Evolutionary conservation across 2,329 filamentous ascomycete genomes (phyloP).

Genomic region (Gaeumannomyces tritici): DNA sequence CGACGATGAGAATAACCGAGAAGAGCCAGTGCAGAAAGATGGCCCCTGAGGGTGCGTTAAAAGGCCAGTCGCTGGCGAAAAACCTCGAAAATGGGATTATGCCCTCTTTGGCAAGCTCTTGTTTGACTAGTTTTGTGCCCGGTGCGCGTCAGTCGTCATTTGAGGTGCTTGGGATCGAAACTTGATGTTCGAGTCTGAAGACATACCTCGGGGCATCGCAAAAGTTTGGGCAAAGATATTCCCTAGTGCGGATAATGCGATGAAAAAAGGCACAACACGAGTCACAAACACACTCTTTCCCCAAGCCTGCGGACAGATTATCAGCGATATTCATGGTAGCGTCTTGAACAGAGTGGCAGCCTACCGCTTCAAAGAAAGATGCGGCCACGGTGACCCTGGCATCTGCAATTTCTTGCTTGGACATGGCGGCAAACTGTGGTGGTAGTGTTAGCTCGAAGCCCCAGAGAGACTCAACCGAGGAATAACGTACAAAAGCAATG

Average conservation of each 20-base stretch:
- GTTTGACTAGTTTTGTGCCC: slow-evolving; percentile 15
- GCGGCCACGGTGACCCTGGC: slow-evolving; percentile 18
- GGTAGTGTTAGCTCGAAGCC: too few relatives aligned
- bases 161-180: too few relatives aligned
- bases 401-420: slow-evolving; percentile 15
- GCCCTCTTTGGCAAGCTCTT: slow-evolving; percentile 25
- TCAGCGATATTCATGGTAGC: background rate
- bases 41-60: slow-evolving; percentile 21
- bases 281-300: slow-evolving; percentile 16
- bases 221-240: slow-evolving; percentile 22
- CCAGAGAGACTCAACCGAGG: background rate
- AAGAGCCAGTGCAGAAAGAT: slow-evolving; percentile 25
- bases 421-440: slow-evolving; percentile 18
- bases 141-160: too few relatives aligned
- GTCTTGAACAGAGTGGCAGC: background rate
- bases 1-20: slow-evolving; percentile 19
- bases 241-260: slow-evolving; percentile 20
- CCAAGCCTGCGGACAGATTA: slow-evolving; percentile 15
- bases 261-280: slow-evolving; percentile 20
- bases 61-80: slow-evolving; percentile 23
- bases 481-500: slow-evolving; percentile 21
- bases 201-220: slow-evolving; percentile 17
- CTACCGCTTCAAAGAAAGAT: slow-evolving; percentile 21
- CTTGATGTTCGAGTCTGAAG: too few relatives aligned
- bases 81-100: slow-evolving; percentile 23